These are phyloP conservation scores for Durotheca rogersii DNA, from an alignment of 495 filamentous ascomycete genomes.

Conservation along the genomic window DNA sequence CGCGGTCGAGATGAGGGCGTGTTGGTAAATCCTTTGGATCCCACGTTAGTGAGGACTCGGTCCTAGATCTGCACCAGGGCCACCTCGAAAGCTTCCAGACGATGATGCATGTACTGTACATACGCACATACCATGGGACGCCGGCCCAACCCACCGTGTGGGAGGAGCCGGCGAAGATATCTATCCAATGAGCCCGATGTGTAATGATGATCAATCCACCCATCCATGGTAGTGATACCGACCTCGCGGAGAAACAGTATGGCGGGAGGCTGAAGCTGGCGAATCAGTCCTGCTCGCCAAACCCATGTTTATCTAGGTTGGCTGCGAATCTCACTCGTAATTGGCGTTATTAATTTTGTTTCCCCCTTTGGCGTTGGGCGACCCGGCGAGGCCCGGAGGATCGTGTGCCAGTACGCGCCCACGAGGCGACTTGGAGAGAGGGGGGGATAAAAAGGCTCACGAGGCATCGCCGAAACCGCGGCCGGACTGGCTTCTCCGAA, in stretches of 20 bases:
- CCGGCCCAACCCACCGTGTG: constrained; percentile 14
- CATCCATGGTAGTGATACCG: constrained; percentile 1
- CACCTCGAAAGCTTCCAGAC: constrained; percentile 24
- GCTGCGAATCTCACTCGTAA: background rate
- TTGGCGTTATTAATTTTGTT: constrained; percentile 14
- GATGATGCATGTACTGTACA: background rate
- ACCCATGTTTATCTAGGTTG: constrained; percentile 12
- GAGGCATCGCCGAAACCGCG: constrained; percentile 3
- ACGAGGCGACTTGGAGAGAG: constrained; percentile 1
- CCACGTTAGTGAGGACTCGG: constrained; percentile 14
- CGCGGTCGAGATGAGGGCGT: constrained; percentile 4
- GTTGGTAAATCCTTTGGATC: constrained; percentile 14
- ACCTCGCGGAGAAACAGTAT: constrained; percentile 20
- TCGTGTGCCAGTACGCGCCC: constrained; percentile 25
- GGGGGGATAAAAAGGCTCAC: background rate
- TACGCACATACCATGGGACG: too few species aligned
- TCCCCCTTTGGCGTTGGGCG: too few species aligned
- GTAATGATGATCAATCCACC: constrained; percentile 10
- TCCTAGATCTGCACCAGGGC: constrained; percentile 28
- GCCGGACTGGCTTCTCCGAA: too few species aligned
- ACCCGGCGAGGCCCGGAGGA: constrained; percentile 15
- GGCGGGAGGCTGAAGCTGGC: constrained; percentile 16
- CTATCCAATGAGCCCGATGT: constrained; percentile 13
- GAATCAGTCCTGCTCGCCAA: constrained; percentile 11
- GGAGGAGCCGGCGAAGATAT: constrained; percentile 5